Evolutionary conservation across 129 eudicot genomes (phyloP).

Genomic region (Deinandra increscens): DNA sequence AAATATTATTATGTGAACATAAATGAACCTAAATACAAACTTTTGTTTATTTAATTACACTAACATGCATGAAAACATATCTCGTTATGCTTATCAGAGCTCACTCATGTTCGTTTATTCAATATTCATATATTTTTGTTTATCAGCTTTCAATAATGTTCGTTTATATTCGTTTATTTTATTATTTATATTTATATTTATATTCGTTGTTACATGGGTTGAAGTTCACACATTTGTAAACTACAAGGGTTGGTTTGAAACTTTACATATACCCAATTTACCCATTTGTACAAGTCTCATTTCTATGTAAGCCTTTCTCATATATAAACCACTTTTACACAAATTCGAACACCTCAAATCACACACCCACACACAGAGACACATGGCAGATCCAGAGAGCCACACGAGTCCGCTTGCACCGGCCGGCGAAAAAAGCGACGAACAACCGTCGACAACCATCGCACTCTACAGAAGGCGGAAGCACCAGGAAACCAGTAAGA

Average conservation of each 20-base stretch:
- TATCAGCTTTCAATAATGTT: no score
- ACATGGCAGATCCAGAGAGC: slow-evolving; percentile 39
- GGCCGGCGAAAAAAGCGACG: slow-evolving; percentile 34
- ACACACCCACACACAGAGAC: slow-evolving; percentile 6
- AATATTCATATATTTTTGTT: no score
- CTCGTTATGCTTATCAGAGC: no score
- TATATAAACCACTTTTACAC: neutral
- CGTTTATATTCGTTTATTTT: no score
- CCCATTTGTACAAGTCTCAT: neutral
- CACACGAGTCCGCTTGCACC: slow-evolving; percentile 30
- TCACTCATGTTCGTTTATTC: no score
- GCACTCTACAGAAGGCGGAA: neutral
- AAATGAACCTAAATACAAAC: no score
- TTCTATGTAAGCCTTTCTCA: neutral
- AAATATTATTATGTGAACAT: no score
- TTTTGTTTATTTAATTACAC: no score
- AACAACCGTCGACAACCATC: slow-evolving; percentile 4
- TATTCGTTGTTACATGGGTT: no score
- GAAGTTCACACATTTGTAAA: neutral
- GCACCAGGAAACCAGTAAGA: slow-evolving; percentile 37
- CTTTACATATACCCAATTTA: neutral
- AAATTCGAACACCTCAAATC: neutral
- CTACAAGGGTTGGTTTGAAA: slow-evolving; percentile 7
- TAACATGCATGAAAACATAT: no score
- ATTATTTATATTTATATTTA: no score